Evolutionary conservation across 768 basidiomycete species (phyloP).

Genomic region (Neoboletus brunneissimus): DNA sequence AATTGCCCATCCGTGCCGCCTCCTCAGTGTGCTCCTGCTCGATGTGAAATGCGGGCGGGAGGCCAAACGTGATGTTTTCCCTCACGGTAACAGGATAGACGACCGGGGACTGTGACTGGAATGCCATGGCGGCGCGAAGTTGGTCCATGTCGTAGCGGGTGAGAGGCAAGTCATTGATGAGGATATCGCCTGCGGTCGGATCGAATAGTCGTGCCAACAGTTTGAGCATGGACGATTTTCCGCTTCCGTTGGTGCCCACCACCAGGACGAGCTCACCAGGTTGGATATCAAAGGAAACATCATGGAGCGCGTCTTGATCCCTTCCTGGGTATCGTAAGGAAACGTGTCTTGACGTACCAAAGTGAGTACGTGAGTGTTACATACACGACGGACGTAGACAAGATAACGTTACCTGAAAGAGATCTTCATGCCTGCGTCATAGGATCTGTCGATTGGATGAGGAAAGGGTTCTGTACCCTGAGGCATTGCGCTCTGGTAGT

Average conservation of each 20-base stretch:
- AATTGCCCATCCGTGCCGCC: slow-evolving; percentile 35
- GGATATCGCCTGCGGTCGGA: slow-evolving; percentile 40
- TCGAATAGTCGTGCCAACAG: slow-evolving; percentile 50
- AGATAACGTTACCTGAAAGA: slow-evolving; percentile 20
- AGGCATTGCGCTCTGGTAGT: slow-evolving; percentile 16
- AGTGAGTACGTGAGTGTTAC: background rate
- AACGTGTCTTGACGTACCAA: slow-evolving; percentile 12
- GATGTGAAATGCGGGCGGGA: slow-evolving; percentile 10
- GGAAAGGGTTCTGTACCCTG: slow-evolving; percentile 24
- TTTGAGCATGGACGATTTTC: slow-evolving; percentile 40
- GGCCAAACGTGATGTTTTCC: slow-evolving; percentile 41
- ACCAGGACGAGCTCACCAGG: slow-evolving; percentile 32
- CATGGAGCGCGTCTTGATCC: slow-evolving; percentile 19
- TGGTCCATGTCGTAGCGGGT: slow-evolving; percentile 36
- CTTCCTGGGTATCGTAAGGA: slow-evolving; percentile 24
- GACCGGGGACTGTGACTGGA: slow-evolving; percentile 48
- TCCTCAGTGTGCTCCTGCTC: slow-evolving; percentile 21
- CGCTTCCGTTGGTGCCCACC: slow-evolving; percentile 30
- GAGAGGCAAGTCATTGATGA: slow-evolving; percentile 43
- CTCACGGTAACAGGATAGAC: slow-evolving; percentile 47
- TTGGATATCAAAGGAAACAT: slow-evolving; percentile 28
- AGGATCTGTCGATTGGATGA: background rate
- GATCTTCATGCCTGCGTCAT: slow-evolving; percentile 25
- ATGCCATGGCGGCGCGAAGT: slow-evolving; percentile 43
- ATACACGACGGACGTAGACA: background rate